Conservation (phyloP, 225 moss, liverwort and hornwort species). For the Takakia lepidozioides region DNA sequence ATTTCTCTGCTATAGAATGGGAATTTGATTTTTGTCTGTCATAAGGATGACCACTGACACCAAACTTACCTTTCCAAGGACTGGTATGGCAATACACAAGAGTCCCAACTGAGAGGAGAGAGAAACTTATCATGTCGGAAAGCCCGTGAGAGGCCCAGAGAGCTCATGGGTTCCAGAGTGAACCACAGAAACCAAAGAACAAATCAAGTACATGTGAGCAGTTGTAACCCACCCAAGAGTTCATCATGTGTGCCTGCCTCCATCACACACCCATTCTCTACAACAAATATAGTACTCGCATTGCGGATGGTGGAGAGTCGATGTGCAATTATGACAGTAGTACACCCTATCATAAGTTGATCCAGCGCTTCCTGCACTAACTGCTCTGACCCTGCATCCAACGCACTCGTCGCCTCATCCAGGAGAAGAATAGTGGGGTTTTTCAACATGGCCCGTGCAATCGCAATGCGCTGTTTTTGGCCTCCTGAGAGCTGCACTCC, state of each 20-base stretch:
- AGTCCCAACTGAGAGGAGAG: too few relatives aligned
- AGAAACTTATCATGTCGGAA: too few relatives aligned
- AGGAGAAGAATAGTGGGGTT: slow-evolving; percentile 38
- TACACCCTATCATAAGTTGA: slow-evolving; percentile 43
- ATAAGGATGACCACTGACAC: too few relatives aligned
- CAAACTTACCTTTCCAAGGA: too few relatives aligned
- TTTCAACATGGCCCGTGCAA: slow-evolving; percentile 52
- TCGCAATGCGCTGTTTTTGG: slow-evolving; percentile 48
- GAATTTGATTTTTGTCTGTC: too few relatives aligned
- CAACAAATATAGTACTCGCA: slow-evolving; percentile 40
- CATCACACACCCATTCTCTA: slow-evolving; percentile 36
- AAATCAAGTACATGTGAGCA: too few relatives aligned
- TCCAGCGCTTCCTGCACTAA: slow-evolving; percentile 51
- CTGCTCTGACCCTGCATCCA: slow-evolving; percentile 44
- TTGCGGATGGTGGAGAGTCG: slow-evolving; percentile 49
- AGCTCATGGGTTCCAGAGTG: too few relatives aligned
- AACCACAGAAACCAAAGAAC: too few relatives aligned
- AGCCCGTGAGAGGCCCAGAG: too few relatives aligned
- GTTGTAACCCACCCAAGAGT: slow-evolving; percentile 22
- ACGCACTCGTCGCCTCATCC: slow-evolving; percentile 50
- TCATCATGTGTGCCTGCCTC: slow-evolving; percentile 41
- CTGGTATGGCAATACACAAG: too few relatives aligned
- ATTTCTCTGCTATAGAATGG: too few relatives aligned
- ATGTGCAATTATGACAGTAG: slow-evolving; percentile 45
- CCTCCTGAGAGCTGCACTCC: slow-evolving; percentile 54